Base-by-base conservation (phyloP, 192 early-diverging fungal genomes). In the Coemansia sp. region DNA sequence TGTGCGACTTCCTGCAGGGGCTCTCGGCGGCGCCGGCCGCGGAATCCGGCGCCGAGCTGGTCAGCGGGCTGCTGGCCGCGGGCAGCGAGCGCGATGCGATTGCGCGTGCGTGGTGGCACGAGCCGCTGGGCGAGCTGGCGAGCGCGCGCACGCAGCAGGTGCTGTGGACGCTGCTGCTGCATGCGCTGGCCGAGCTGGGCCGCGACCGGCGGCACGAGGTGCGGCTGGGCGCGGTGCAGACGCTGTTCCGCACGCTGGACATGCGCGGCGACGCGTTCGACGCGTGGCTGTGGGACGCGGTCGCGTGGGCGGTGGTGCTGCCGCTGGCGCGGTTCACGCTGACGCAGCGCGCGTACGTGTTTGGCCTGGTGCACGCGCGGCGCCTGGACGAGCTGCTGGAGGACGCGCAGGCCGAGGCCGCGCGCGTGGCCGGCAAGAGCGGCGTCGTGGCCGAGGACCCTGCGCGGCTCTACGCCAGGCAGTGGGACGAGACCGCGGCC, bases 161-260 rank as follows among this genome's bases (percentile, higher is more conserved):
- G 20, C 70, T 97, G 9, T 99, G 95, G 97, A 85, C 95, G 80
- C 72, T 91, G 5, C 79, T 97, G n/a, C 70, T 97, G 10, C 82
- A 82, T 25, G 82, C 91, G 53, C 80, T 99, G 21, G 85, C 90
- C 3, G 74, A 81, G 14, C 80, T 94, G 20, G 93, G 92, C 47
- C 84, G 87, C 11, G 97, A 99, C 57, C 54, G 55, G 6, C 75
- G 94, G 12, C 89, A 91, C 0, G 94, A 97, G 59, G 94, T 99
- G 8, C 82, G 97, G 21, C 91, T 95, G 59, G 87, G 89, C 11
- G 93, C 94, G 14, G 90, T 89, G 41, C 97, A 97, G 64, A 97
- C 94, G 4, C 73, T 99, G 41, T 95, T 96, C 67, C 81, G 94
- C 40, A 93, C 94, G 4, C 86, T 99, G 30, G 84, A 86, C 34